Evolutionary conservation across 257 asterid genomes (phyloP).

Genomic region (Thymus quinquecostatus): DNA sequence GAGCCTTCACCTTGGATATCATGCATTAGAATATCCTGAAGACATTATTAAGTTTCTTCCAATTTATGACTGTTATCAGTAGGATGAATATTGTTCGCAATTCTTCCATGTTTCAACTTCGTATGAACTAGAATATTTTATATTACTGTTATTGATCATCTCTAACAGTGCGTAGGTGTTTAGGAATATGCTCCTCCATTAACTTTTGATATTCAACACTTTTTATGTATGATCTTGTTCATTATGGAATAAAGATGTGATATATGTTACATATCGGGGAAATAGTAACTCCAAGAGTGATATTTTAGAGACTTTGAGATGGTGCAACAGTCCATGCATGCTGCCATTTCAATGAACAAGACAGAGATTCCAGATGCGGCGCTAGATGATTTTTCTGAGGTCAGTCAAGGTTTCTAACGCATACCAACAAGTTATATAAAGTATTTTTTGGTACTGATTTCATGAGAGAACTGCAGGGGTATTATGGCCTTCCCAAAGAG

Average conservation of each 20-base stretch:
- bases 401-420: slow-evolving; percentile 24
- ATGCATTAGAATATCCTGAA: background rate
- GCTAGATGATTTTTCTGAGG: slow-evolving; percentile 80
- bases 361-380: slow-evolving; percentile 80
- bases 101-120: slow-evolving; percentile 6
- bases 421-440: slow-evolving; percentile 14
- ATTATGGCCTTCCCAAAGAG: slow-evolving; percentile 63
- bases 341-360: slow-evolving; percentile 77
- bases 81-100: background rate
- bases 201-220: background rate
- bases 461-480: slow-evolving; percentile 61
- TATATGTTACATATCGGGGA: slow-evolving; percentile 13
- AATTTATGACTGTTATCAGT: background rate
- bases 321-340: slow-evolving; percentile 68
- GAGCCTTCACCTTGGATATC: slow-evolving; percentile 11
- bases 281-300: slow-evolving; percentile 14
- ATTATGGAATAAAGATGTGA: background rate
- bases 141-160: background rate
- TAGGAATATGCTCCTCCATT: background rate
- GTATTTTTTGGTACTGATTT: slow-evolving; percentile 19
- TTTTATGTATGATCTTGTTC: background rate
- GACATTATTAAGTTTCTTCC: slow-evolving; percentile 12
- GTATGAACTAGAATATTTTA: background rate
- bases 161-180: background rate
- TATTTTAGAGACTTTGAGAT: slow-evolving; percentile 61